Base-by-base conservation (phyloP, 306 rosid species). In the Prinsepia uniflora region DNA sequence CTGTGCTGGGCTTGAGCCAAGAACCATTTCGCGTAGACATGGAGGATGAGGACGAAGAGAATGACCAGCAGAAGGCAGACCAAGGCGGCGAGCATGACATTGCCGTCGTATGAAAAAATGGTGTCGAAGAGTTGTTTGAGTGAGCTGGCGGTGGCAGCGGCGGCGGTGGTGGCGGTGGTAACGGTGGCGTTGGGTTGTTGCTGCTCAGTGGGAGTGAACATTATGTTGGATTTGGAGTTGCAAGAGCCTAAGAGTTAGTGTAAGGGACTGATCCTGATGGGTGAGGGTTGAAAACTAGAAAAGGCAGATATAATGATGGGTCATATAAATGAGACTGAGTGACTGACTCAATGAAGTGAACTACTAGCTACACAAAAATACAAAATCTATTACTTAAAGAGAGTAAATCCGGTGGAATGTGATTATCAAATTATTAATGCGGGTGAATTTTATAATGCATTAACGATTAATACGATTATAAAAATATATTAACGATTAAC, bases 1-100 rank as follows among this genome's bases (percentile, higher is more conserved):
- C 79, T 84, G 72, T 59, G 88, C 17, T 81, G 83, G 43, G 92
- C 74, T 4, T 81, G 97, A 42, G 90, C 81, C 1, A 89, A 60
- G 88, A 95, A 89, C 89, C 96, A 89, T 41, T 86, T 86, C 36
- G 99, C 99, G 76, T 89, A 95, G 70, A 90, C 75, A 52, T 95
- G 99, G 72, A 95, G 99, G 24, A 95, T 80, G 15, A 95, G 84
- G 60, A 95, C 99, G 78, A 95, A 95, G 86, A 95, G 92, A 56
- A 95, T 82, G 43, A 91, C 97, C 4, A 91, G 75, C 17, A 95
- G 87, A 22, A 95, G 76, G 10, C 96, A 89, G 65, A 95, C 78
- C 6, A 95, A 65, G 42, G 99, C 99, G 0, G 88, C 97, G 17
- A 95, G 87, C 93, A 91, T 84, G 68, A 91, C 81, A 82, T 85